Conservation (phyloP, 176 grass and related monocot species). For the Neostapfia colusana region DNA sequence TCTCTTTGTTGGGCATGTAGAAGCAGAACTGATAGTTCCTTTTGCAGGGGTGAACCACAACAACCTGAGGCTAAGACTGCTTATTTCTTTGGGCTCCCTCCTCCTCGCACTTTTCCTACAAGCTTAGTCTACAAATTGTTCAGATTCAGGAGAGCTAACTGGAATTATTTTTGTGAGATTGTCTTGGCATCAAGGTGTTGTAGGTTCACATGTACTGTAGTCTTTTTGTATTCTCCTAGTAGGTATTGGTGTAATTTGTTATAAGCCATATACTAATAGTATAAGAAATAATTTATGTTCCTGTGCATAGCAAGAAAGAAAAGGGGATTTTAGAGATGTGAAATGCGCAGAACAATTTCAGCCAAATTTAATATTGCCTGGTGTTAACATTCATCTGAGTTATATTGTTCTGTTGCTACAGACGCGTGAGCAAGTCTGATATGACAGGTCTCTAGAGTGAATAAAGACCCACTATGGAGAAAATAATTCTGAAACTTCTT, state of each 20-base stretch:
- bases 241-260: constrained; percentile 50
- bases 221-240: constrained; percentile 14
- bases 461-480: not conserved
- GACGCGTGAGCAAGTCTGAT: not conserved
- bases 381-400: not conserved
- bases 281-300: constrained; percentile 41
- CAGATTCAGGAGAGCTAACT: constrained; percentile 43
- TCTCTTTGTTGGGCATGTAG: not conserved
- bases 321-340: not conserved
- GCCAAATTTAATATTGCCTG: not conserved
- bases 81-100: constrained; percentile 36
- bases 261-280: constrained; percentile 43
- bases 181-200: constrained; percentile 28
- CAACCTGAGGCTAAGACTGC: constrained; percentile 43
- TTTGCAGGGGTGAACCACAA: constrained; percentile 51
- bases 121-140: constrained; percentile 37
- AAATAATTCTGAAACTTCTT: too few relatives aligned
- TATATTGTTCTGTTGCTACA: not conserved
- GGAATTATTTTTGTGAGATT: constrained; percentile 38
- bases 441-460: not conserved
- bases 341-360: constrained; percentile 17
- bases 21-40: constrained; percentile 7
- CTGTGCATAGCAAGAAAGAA: constrained; percentile 54
- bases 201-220: constrained; percentile 42
- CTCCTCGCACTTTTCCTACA: constrained; percentile 40